Evolutionary conservation across 768 basidiomycete species (phyloP), one percentile per base, ranked within the genome.

Genomic region (Collybia nuda): DNA sequence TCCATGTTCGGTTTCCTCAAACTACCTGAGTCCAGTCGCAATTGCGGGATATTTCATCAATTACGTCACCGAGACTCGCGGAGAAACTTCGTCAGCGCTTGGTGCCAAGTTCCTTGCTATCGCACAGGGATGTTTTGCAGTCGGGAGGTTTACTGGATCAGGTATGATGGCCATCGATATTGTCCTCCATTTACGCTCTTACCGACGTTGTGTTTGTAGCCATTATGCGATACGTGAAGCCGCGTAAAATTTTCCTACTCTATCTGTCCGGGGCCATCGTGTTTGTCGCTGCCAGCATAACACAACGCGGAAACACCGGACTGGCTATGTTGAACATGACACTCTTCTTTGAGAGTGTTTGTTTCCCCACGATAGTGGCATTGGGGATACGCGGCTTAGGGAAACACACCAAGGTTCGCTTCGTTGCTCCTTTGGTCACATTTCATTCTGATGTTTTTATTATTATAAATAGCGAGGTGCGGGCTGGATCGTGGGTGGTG

Each of bases 341-440:
- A 1, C 48, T 69, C 8, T 69, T 68, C 55, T 69, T 69, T 19
- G 68, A 69, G 57, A 68, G 67, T 41, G 66, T 69, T 19, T 65
- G 64, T 24, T 69, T 69, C 66, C 68, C 68, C 2, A 69, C 68
- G 22, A 69, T 69, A 35, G 67, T 69, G 11, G 67, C 64, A 0
- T 48, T 69, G 6, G 68, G 67, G 1, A 67, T 69, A 39, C 58
- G 67, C 23, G 68, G 68, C 5, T 51, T 69, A 26, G 68, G 68
- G 6, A 55, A 56, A 22, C 68, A 69, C 47, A 68, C 68, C 9
- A 69, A 62, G 54, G 60, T 59, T 24, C 18, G 49, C 29, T 6
- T 12, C 6, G 18, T 15, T 9, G 15, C 28, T 18, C 8, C 15
- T 40, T 45, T 46, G 17, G 19, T 37, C 17, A 24, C 50, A 8